Evolutionary conservation across 192 early-diverging fungal species (phyloP), one percentile per base, ranked within the genome.

Genomic region (Backusella morwellensis): DNA sequence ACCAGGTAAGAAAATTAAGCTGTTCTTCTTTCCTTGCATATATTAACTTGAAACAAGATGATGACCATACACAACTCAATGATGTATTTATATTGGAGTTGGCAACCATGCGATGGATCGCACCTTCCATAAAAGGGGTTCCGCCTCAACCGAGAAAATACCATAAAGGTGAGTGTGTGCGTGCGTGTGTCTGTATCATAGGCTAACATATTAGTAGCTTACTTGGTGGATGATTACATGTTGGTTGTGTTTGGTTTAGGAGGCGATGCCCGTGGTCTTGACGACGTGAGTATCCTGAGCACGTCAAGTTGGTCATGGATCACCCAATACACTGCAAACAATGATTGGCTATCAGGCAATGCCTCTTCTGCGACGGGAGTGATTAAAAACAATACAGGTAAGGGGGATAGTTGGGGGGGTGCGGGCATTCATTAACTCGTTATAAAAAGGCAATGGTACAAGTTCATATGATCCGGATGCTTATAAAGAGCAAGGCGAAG

Each of bases 81-180:
- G 79, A 81, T 42, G 66, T 81, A 0, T 81, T 81, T 73, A 75
- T 77, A 34, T 29, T 81, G 7, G 70, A 76, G 15, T 50, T 81
- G 6, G 71, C 42, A 6, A 73, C 74, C 1, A 59, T 77, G 32
- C 59, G 70, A 32, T 81, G 79, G 79, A 81, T 54, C 0, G 75
- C 79, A 29, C 79, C 79, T 21, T 77, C 70, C 1, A 73, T 76
- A 19, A 68, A 47, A 32, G 75, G 75, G 8, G 70, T 76, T 4
- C 79, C 79, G 4, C 79, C 79, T 21, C 63, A 70, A 40, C 79
- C 79, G 1, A 72, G 79, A 26, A 81, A 72, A 70, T 81, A 76
- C 38, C 79, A 81, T 63, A 56, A 81, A 81, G 75, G 79, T 76
- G 32, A 32, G 32, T 32, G 32, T 32, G 0, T 32, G 32, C 3